phyloP scores from a whole-genome alignment of 768 basidiomycete genomes.

The Postia placenta region DNA sequence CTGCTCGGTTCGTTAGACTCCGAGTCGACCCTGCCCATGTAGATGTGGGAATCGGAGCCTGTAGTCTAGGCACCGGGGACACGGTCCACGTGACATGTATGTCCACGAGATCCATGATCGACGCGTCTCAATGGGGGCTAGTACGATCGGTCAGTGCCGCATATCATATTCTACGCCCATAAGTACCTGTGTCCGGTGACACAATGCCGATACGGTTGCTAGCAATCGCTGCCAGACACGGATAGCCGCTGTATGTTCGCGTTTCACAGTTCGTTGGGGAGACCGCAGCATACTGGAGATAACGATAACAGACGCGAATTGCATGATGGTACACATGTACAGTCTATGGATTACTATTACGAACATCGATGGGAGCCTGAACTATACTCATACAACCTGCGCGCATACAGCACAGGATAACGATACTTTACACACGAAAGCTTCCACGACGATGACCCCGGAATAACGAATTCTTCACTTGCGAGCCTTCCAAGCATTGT shows the following conservation, averaged over 20 bases:
- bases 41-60: too few relatives aligned
- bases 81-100: too few relatives aligned
- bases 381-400: conserved; percentile 11
- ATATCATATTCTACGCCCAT: too few relatives aligned
- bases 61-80: too few relatives aligned
- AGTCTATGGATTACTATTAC: conserved; percentile 12
- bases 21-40: too few relatives aligned
- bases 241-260: neutral
- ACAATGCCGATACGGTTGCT: neutral
- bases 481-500: conserved; percentile 43
- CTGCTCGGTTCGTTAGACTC: too few relatives aligned
- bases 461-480: conserved; percentile 20
- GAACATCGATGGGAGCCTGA: neutral
- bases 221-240: neutral
- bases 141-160: neutral
- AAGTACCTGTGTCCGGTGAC: neutral
- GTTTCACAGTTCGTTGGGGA: neutral
- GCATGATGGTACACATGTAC: conserved; percentile 7
- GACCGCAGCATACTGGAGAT: neutral
- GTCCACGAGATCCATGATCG: neutral
- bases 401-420: conserved; percentile 2
- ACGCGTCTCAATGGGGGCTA: neutral
- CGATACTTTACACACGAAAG: conserved; percentile 7
- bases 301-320: neutral
- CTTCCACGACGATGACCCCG: neutral